Evolutionary conservation across 371 early-diverging fungal species (phyloP), one percentile per base, ranked within the genome.

Genomic region (Mortierella sp.): DNA sequence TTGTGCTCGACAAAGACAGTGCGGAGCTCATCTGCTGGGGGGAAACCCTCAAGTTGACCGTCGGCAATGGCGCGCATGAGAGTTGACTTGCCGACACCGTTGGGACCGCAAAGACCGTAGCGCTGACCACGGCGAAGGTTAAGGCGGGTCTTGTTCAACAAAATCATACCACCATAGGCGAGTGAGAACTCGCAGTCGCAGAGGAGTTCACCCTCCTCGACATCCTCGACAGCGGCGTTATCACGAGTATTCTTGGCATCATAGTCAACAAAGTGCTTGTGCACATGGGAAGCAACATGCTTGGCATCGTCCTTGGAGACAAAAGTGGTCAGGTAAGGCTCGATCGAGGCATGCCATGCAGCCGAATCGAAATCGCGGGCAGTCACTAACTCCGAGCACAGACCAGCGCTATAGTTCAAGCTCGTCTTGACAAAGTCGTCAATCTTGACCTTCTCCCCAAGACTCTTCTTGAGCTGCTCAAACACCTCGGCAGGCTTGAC

Each of bases 71-170:
- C 94, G 73, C 96, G 94, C 95, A 98, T 94, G 54, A 98, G 92
- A 48, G 98, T 97, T 34, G 96, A 94, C 87, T 98, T 98, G 75
- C 98, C 98, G 84, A 95, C 93, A 80, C 97, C 98, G 91, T 97
- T 98, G 81, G 92, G 92, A 63, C 97, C 97, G 88, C 95, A 95
- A 44, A 97, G 92, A 88, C 96, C 97, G 89, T 97, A 97, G 70
- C 95, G 93, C 80, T 92, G 93, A 83, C 96, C 97, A 84, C 95
- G 92, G 88, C 93, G 94, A 63, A 96, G 92, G 84, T 93, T 92
- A 80, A 97, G 92, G 77, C 91, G 88, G 72, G 96, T 95, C 88
- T 94, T 92, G 91, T 95, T 96, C 72, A 96, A 84, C 79, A 96
- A 87, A 88, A 96, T 94, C 94, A 94, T 94, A 82, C 93, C 95